Conservation (phyloP, 2,329 filamentous ascomycete genomes). For the Xylariaceae sp. region DNA sequence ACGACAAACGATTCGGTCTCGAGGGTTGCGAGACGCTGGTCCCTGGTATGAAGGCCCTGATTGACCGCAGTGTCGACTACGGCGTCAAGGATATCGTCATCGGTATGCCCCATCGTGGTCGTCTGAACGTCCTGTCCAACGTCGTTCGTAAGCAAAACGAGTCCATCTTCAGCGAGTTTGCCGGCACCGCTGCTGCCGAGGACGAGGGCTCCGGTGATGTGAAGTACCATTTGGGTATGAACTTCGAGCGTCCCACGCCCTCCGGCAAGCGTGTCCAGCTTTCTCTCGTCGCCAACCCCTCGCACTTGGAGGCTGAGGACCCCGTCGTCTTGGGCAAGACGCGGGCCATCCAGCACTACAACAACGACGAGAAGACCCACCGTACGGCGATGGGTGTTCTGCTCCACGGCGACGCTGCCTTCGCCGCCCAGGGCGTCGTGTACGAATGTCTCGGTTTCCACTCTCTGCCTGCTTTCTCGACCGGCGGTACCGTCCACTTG, state of each 20-base stretch:
- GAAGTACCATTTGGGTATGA: conserved; percentile 99
- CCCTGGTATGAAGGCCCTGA: conserved; percentile 98
- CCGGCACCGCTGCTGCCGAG: conserved; percentile 77
- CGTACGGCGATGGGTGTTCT: conserved; percentile 91
- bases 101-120: conserved; percentile 98
- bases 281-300: conserved; percentile 96
- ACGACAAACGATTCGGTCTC: conserved; percentile 98
- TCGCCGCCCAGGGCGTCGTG: conserved; percentile 93
- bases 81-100: conserved; percentile 99
- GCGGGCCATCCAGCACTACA: conserved; percentile 97
- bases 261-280: conserved; percentile 99
- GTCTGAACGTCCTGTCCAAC: conserved; percentile 96
- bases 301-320: conserved; percentile 96
- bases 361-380: conserved; percentile 89
- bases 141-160: conserved; percentile 99
- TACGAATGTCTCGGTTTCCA: conserved; percentile 99
- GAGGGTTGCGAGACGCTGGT: conserved; percentile 97
- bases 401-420: conserved; percentile 94
- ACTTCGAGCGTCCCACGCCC: conserved; percentile 97
- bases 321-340: conserved; percentile 97
- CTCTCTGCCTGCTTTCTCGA: conserved; percentile 91
- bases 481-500: conserved; percentile 93
- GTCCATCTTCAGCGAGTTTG: conserved; percentile 98
- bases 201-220: conserved; percentile 98
- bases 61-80: conserved; percentile 96